Percentiles rank a stretch among this genome's conserved stretches.
Conservation (phyloP, 78 protist species). For the Planoprotostelium fungivorum region DNA sequence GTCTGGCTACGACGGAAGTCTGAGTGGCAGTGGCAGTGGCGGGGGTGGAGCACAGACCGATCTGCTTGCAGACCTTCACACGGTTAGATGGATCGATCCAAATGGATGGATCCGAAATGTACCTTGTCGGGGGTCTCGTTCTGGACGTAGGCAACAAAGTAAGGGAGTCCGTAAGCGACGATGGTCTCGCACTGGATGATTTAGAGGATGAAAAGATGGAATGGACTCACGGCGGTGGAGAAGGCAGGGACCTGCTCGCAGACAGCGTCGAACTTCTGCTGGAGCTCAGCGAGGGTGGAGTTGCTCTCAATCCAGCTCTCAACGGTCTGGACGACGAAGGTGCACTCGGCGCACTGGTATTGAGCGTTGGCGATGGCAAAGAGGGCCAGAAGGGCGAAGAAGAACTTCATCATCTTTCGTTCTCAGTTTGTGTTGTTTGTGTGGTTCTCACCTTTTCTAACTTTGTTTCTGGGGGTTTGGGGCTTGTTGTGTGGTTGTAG, state of each 20-base stretch:
- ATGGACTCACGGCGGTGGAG: not conserved
- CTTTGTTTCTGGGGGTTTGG: too few relatives aligned
- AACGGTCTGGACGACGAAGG: not conserved
- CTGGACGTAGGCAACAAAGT: not conserved
- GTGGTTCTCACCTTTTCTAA: too few relatives aligned
- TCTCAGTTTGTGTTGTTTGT: too few relatives aligned
- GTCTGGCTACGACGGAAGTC: not conserved
- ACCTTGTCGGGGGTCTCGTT: not conserved
- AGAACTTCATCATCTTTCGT: not conserved
- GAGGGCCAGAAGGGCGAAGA: not conserved
- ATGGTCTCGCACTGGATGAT: not conserved
- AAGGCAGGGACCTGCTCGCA: not conserved
- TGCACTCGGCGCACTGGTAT: not conserved
- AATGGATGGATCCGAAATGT: not conserved
- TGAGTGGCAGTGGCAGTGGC: not conserved
- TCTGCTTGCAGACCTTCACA: not conserved
- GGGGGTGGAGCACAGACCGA: not conserved
- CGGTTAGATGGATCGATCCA: not conserved
- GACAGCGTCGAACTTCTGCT: not conserved
- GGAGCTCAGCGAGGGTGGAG: not conserved
- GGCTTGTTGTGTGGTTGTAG: too few relatives aligned
- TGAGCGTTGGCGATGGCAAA: not conserved
- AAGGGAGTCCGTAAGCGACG: not conserved
- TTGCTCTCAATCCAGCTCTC: not conserved
- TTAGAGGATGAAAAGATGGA: not conserved